A percentile compares a stretch with the other conserved stretches of the same genome.
phyloP scores from a whole-genome alignment of 1,284 basidiomycete genomes.

The Leccinum subrobustum region DNA sequence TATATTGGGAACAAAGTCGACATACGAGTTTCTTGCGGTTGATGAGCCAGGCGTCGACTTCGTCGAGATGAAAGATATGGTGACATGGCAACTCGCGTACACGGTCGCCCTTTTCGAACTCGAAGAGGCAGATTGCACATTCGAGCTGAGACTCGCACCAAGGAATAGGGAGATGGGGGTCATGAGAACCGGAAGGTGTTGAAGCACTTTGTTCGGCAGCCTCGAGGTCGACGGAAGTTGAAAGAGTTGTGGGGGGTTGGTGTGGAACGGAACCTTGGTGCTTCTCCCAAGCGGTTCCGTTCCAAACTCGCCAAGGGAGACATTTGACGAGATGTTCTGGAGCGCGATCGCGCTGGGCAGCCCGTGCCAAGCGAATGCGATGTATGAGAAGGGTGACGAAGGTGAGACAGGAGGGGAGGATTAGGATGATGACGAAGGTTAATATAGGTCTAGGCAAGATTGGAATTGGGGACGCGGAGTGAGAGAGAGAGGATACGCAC shows the following conservation, averaged over 20 bases:
- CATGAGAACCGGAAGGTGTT: slow-evolving; percentile 46
- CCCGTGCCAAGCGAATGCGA: slow-evolving; percentile 71
- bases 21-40: slow-evolving; percentile 85
- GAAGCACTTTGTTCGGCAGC: slow-evolving; percentile 31
- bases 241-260: slow-evolving; percentile 29
- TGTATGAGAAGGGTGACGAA: slow-evolving; percentile 81
- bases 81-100: slow-evolving; percentile 89
- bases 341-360: slow-evolving; percentile 76
- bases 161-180: slow-evolving; percentile 43
- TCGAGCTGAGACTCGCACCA: slow-evolving; percentile 78
- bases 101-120: slow-evolving; percentile 81
- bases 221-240: slow-evolving; percentile 39
- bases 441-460: slow-evolving; percentile 61
- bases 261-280: slow-evolving; percentile 46
- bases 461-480: slow-evolving; percentile 9
- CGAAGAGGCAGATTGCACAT: slow-evolving; percentile 88
- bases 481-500: slow-evolving; percentile 43
- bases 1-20: slow-evolving; percentile 12
- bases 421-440: slow-evolving; percentile 75
- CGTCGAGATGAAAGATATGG: slow-evolving; percentile 84
- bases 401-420: slow-evolving; percentile 79
- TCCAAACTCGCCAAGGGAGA: slow-evolving; percentile 81
- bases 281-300: slow-evolving; percentile 75
- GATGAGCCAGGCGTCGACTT: slow-evolving; percentile 89
- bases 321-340: slow-evolving; percentile 74